phyloP scores from a whole-genome alignment of 1,284 basidiomycete genomes.

The Agroathelia rolfsii region DNA sequence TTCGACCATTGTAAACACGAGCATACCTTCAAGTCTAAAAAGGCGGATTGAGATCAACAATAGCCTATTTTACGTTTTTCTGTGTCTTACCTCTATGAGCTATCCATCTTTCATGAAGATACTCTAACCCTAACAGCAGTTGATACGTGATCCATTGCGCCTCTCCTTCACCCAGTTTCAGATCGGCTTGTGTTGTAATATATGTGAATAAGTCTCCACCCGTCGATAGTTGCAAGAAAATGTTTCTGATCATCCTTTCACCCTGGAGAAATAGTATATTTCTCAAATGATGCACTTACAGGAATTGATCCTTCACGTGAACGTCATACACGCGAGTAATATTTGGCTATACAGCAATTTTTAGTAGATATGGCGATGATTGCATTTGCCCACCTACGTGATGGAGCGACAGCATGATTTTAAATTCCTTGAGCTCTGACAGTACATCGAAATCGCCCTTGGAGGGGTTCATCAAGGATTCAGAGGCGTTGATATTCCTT shows the following conservation, averaged over 20 bases:
- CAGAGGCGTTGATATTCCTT: slow-evolving; percentile 43
- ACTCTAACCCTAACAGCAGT: slow-evolving; percentile 60
- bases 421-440: slow-evolving; percentile 68
- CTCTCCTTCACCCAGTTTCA: slow-evolving; percentile 62
- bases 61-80: no score
- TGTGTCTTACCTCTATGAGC: slow-evolving; percentile 75
- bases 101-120: slow-evolving; percentile 66
- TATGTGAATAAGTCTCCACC: slow-evolving; percentile 76
- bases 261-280: slow-evolving; percentile 1
- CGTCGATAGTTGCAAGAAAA: slow-evolving; percentile 71
- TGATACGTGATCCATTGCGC: slow-evolving; percentile 80
- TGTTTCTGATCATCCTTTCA: slow-evolving; percentile 33
- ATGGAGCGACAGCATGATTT: slow-evolving; percentile 54
- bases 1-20: slow-evolving; percentile 1
- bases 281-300: slow-evolving; percentile 29
- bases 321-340: slow-evolving; percentile 71
- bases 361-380: slow-evolving; percentile 1
- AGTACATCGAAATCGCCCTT: no score
- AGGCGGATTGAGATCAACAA: background rate
- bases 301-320: slow-evolving; percentile 48
- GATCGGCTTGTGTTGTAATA: slow-evolving; percentile 49
- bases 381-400: no score
- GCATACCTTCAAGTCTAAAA: slow-evolving; percentile 63
- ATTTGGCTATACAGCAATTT: slow-evolving; percentile 47
- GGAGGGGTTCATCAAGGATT: no score